Evolutionary conservation across 352 stramenopile genomes (phyloP), one percentile per base, ranked within the genome.

Genomic region (Globisporangium camurandrum): DNA sequence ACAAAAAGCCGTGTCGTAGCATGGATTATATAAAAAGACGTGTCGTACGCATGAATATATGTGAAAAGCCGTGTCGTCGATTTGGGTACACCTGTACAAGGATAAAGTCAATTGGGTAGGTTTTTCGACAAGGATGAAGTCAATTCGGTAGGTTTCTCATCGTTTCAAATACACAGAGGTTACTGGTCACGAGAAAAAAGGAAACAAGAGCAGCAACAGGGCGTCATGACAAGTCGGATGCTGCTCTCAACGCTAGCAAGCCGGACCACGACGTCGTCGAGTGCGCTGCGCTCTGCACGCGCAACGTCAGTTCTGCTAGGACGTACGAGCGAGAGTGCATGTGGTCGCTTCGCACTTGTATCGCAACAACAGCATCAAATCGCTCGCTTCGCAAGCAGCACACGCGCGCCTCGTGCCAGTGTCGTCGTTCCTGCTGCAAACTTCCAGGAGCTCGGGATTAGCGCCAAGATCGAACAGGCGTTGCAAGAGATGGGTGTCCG

Each of bases 401-500:
- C n/a, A n/a, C 33, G 10, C 40, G 52, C 19, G 14, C 28, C 19
- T 59, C n/a, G n/a, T n/a, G n/a, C n/a, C n/a, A n/a, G n/a, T n/a
- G n/a, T n/a, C n/a, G n/a, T n/a, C n/a, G n/a, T 51, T 34, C 37
- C 31, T 2, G 59, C 14, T 17, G 40, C 50, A 30, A 54, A 44
- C 26, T 86, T 86, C 57, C 43, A 61, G 19, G 59, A 68, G 14
- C 55, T 86, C 23, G 67, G 65, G 19, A 49, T 87, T 28, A 65
- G 73, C 26, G 49, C 31, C 20, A 62, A 68, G 11, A 48, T 85
- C 23, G 58, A 68, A 2, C 49, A 68, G 16, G 75, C 59, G 10
- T 54, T 87, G 26, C 19, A 58, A 8, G 71, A 83, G 54, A 85
- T 76, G 62, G 61, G 65, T 10, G 67, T 87, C 43, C 45, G 57